These are phyloP conservation scores for Saitozyma sp. DNA, from an alignment of 768 basidiomycete genomes.

Conservation along the genomic window DNA sequence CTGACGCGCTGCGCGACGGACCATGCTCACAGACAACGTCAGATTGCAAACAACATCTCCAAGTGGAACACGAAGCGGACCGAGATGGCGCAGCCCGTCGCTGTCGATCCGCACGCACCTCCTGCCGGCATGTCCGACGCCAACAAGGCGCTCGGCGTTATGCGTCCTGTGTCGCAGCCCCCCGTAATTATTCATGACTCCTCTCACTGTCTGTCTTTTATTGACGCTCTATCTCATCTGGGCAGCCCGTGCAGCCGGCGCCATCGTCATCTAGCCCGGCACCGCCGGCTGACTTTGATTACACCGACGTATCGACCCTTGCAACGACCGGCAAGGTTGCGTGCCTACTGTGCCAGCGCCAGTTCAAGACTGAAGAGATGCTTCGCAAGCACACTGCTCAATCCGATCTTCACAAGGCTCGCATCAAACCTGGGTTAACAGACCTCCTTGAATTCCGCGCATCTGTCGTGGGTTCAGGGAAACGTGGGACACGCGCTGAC, in stretches of 20 bases:
- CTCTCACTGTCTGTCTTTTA: background rate
- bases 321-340: conserved; percentile 61
- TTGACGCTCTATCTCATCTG: background rate
- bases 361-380: conserved; percentile 85
- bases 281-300: conserved; percentile 61
- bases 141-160: conserved; percentile 28
- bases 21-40: conserved; percentile 1
- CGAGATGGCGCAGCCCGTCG: conserved; percentile 59
- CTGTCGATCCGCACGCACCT: conserved; percentile 5
- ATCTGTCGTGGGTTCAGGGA: conserved; percentile 21
- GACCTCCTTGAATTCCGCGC: conserved; percentile 33
- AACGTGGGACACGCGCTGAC: conserved; percentile 8
- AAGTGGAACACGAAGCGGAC: conserved; percentile 98
- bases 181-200: too few relatives aligned
- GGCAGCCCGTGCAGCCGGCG: background rate
- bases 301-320: conserved; percentile 61
- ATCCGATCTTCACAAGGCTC: conserved; percentile 93
- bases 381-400: conserved; percentile 86
- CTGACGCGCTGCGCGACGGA: too few relatives aligned
- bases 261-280: background rate
- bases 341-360: conserved; percentile 87
- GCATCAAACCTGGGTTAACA: conserved; percentile 45
- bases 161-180: too few relatives aligned
- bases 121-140: conserved; percentile 40
- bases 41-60: conserved; percentile 86